Evolutionary conservation across 495 filamentous ascomycete species (phyloP), one percentile per base, ranked within the genome.

Genomic region (Neurospora hispaniola): DNA sequence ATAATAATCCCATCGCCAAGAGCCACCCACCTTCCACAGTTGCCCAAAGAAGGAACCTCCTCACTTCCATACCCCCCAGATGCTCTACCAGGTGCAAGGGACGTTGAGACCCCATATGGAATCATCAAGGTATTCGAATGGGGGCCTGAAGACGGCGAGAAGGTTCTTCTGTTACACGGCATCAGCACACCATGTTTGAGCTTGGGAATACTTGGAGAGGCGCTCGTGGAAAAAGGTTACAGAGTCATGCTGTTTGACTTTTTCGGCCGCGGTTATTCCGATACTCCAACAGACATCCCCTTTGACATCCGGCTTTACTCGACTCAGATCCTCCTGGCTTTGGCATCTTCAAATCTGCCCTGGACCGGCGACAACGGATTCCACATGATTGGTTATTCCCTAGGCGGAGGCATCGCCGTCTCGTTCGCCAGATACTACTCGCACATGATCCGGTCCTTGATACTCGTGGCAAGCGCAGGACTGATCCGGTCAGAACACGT

Each of bases 221-320:
- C 83, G 71, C 82, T 96, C 23, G 92, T 87, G 20, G 84, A 88
- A 59, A 81, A 83, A 8, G 92, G 92, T 2, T 94, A 88, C 78
- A 85, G 93, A 59, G 93, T 96, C 20, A 90, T 96, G 86, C 79
- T 94, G 4, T 93, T 94, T 74, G 89, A 92, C 75, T 86, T 94
- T 20, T 96, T 93, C 74, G 93, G 93, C 5, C 86, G 94, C 76
- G 94, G 94, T 43, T 96, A 89, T 73, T 92, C 89, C 6, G 91
- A 93, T 74, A 84, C 87, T 0, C 94, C 94, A 4, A 78, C 85
- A 1, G 85, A 90, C 74, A 74, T 90, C 2, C 86, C 88, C 2
- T 92, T 93, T 76, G 90, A 94, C 79, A 81, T 86, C 2, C 86
- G 88, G 3, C 86, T 97, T 3, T 96, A 92, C 79, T 85, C 88